Base-by-base conservation (phyloP, 495 filamentous ascomycete species). In the Cenococcum geophilum region DNA sequence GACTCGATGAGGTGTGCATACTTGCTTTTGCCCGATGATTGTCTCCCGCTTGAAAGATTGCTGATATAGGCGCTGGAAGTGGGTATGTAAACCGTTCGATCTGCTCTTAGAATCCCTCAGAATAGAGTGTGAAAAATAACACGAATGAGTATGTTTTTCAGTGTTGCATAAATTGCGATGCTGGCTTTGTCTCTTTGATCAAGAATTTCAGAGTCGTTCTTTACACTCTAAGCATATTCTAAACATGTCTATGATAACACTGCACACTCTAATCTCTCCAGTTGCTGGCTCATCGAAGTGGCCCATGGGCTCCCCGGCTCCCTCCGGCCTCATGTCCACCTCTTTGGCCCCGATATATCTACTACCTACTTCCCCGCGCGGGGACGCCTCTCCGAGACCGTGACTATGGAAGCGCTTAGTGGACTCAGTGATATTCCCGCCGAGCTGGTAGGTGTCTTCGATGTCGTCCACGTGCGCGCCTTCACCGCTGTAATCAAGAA, bases 391-490 rank as follows among this genome's bases (percentile, higher is more conserved):
- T 36, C 53, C 1, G 5, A 53, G 2, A 55, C 42, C 32, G 36
- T 61, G 6, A 37, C 35, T 43, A 22, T 61, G 9, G 58, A 36
- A 12, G 4, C 47, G 8, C 35, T 62, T 12, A 43, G 56, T 34
- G 59, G 51, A 21, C 56, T 62, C 42, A 36, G 32, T 25, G 35
- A 56, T 14, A 18, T 62, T 25, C 59, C 59, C 2, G 53, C 18
- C 16, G 25, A 56, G n/a, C 40, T 27, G 4, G 23, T 57, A 14
- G 52, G 59, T 5, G 42, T 25, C 36, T 62, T 40, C 53, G 59
- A 62, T 32, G 43, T 62, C 18, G 59, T 62, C 4, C 59, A 62
- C 43, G 53, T 62, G 34, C 59, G 59, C n/a, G 51, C 36, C 35
- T 62, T 62, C 25, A 20, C 59, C 32, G 12, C 51, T 22, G 59